Evolutionary conservation across 108 stramenopile genomes (phyloP).

Genomic region (Fragilaria radians): DNA sequence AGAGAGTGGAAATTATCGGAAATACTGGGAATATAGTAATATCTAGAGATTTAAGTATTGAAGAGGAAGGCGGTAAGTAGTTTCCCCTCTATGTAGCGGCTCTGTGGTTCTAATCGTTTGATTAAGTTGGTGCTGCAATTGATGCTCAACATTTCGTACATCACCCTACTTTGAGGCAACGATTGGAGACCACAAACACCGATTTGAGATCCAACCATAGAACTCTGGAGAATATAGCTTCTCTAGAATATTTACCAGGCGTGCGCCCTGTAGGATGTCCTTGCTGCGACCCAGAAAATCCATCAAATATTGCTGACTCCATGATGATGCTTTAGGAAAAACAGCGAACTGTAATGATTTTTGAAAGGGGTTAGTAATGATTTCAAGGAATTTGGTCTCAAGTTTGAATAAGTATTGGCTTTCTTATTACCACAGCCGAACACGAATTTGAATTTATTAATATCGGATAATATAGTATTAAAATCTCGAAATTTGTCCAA

Average conservation of each 20-base stretch:
- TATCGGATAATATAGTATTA: too few species aligned
- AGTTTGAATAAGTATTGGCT: too few species aligned
- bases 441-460: too few species aligned
- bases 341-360: too few species aligned
- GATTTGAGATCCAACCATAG: background rate
- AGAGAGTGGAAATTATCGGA: slow-evolving; percentile 4
- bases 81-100: background rate
- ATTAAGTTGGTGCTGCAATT: background rate
- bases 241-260: slow-evolving; percentile 66
- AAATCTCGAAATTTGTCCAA: too few species aligned
- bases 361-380: too few species aligned
- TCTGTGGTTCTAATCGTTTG: background rate
- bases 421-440: too few species aligned
- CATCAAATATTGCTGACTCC: slow-evolving; percentile 28
- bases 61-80: slow-evolving; percentile 4
- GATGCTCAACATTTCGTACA: too few species aligned
- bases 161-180: background rate
- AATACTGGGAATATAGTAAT: slow-evolving; percentile 44
- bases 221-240: background rate
- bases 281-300: slow-evolving; percentile 76
- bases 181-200: slow-evolving; percentile 6
- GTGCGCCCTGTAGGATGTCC: slow-evolving; percentile 71
- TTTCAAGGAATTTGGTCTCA: too few species aligned
- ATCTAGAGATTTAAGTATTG: slow-evolving; percentile 11
- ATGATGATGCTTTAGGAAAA: slow-evolving; percentile 37